Percentiles rank a stretch among this genome's conserved stretches.
Conservation (phyloP, 2,329 filamentous ascomycete species). For the Fusarium heterosporum region DNA sequence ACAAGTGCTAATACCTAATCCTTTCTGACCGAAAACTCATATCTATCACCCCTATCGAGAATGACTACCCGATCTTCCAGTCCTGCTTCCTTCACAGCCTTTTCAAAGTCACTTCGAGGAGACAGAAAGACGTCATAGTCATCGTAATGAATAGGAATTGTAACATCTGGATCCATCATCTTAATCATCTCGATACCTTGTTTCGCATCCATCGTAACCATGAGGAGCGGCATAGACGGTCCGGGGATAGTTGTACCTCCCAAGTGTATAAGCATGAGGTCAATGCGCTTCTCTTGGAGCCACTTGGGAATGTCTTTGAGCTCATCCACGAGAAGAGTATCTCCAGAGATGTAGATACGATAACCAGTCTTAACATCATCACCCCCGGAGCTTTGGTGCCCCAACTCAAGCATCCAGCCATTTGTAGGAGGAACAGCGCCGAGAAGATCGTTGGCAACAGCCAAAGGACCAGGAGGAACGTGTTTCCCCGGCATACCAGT, state of each 20-base stretch:
- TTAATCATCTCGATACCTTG: slow-evolving; percentile 71
- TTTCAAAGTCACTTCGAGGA: slow-evolving; percentile 70
- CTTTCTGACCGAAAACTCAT: slow-evolving; percentile 20
- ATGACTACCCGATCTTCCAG: slow-evolving; percentile 67
- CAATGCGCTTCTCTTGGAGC: slow-evolving; percentile 66
- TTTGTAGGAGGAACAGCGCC: slow-evolving; percentile 70
- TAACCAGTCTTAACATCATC: slow-evolving; percentile 60
- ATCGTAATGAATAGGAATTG: slow-evolving; percentile 73
- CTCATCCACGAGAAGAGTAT: slow-evolving; percentile 68
- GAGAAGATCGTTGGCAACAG: slow-evolving; percentile 55
- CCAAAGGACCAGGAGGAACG: slow-evolving; percentile 57
- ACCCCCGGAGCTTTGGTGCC: slow-evolving; percentile 52
- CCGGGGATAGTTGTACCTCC: slow-evolving; percentile 74
- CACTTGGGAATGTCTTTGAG: slow-evolving; percentile 69
- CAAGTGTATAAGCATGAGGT: slow-evolving; percentile 75
- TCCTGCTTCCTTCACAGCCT: slow-evolving; percentile 64
- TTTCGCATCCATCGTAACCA: slow-evolving; percentile 76
- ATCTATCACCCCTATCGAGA: slow-evolving; percentile 57
- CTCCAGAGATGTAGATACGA: slow-evolving; percentile 74
- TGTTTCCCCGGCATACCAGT: slow-evolving; percentile 75
- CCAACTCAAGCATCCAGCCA: slow-evolving; percentile 74
- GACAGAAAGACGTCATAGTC: slow-evolving; percentile 73
- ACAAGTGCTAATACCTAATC: not conserved
- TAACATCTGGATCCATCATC: slow-evolving; percentile 69
- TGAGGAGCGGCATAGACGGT: slow-evolving; percentile 68